Evolutionary conservation across 345 rosid genomes (phyloP), one percentile per base, ranked within the genome.

Genomic region (Adansonia digitata): DNA sequence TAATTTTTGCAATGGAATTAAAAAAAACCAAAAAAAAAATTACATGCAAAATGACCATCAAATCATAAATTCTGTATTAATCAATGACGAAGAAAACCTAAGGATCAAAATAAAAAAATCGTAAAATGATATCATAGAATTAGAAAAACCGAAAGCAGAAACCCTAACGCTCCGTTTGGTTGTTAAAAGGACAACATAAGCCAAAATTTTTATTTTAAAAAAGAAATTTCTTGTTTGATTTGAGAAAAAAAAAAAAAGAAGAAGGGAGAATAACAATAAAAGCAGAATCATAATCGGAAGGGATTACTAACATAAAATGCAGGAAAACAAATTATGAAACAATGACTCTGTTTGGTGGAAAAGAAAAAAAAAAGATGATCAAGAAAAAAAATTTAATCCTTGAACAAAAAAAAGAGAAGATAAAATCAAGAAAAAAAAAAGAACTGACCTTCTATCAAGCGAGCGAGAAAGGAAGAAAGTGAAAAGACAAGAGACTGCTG

Each of bases 401-500:
- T 27, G 34, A 31, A 35, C 15, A 57, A 13, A 66, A 37, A 14
- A 37, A 60, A 5, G 37, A 20, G 35, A 37, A 24, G 18, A 40
- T 9, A 15, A 3, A 59, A 57, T 69, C 20, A 17, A 76, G 39
- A 17, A 20, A n/a, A 3, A 69, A 29, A 26, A 57, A 49, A 69
- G 10, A 51, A 70, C 69, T 5, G 40, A 78, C 75, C 78, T 78
- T 65, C n/a, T 57, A 5, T 15, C 43, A 62, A 48, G 2, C 51
- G 35, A 5, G 26, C 20, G 53, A 27, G 27, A 17, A 2, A 37
- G 67, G 5, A 56, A 57, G 62, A 57, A 57, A 57, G 35, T 26
- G 42, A 51, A 17, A 2, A 24, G 29, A 1, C 46, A 2, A 42
- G 12, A 42, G 46, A 42, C 11, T 42, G 12, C 46, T 42, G 11